phyloP scores from a whole-genome alignment of 108 stramenopile genomes.

The Bacterosira constricta region DNA sequence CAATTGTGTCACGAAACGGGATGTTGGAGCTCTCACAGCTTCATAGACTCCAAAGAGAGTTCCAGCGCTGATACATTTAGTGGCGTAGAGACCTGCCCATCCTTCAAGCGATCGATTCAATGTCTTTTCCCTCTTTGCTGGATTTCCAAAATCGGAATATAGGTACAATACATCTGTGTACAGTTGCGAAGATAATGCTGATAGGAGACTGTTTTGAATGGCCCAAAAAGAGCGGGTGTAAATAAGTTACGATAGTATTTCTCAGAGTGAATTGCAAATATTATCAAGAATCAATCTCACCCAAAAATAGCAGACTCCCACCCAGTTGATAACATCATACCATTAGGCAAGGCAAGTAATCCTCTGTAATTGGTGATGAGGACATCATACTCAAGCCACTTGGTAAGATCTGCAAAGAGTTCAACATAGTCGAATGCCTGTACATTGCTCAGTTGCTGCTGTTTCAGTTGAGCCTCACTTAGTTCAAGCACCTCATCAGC shows the following conservation, averaged over 20 bases:
- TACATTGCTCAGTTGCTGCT: constrained; percentile 16
- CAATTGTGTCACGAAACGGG: constrained; percentile 42
- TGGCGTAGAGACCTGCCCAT: constrained; percentile 63
- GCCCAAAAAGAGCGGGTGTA: not conserved
- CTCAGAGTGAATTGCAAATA: no score
- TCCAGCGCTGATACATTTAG: constrained; percentile 54
- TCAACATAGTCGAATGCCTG: constrained; percentile 63
- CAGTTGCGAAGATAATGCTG: constrained; percentile 67
- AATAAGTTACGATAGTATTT: not conserved
- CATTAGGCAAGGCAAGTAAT: constrained; percentile 38
- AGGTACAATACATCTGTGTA: constrained; percentile 74
- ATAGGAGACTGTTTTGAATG: constrained; percentile 23
- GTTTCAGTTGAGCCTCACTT: constrained; percentile 4
- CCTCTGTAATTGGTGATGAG: constrained; percentile 68
- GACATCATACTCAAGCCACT: constrained; percentile 83
- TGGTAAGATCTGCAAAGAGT: constrained; percentile 74
- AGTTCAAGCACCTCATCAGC: not conserved
- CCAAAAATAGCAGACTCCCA: constrained; percentile 59
- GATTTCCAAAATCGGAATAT: constrained; percentile 60
- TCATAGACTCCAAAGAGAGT: constrained; percentile 84
- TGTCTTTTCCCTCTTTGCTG: constrained; percentile 55
- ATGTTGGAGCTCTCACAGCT: constrained; percentile 55
- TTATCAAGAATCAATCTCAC: not conserved
- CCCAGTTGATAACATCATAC: constrained; percentile 42
- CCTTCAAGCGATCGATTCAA: constrained; percentile 50